Evolutionary conservation across 2,329 filamentous ascomycete genomes (phyloP), one percentile per base, ranked within the genome.

Genomic region (Endothia cerciana): DNA sequence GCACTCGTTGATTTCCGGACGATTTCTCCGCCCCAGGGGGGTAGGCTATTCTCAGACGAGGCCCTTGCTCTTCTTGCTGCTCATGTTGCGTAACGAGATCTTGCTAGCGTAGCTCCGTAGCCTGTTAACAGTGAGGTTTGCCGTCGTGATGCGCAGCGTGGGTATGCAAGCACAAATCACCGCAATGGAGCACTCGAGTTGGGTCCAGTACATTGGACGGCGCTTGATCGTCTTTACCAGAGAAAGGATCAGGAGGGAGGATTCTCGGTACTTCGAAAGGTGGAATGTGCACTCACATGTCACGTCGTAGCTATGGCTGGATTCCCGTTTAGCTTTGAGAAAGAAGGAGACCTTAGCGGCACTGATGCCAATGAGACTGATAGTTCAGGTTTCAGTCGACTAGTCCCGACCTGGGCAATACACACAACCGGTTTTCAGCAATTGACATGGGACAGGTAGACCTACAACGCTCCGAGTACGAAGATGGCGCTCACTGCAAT

Each of bases 141-240:
- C 25, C 17, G 19, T 17, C 13, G 41, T 60, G 58, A 60, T 45
- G 22, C 58, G 17, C 19, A 60, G 43, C 28, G 58, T 49, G 40
- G 58, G 58, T 36, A 51, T 22, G 43, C 41, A 51, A 10, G 30
- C 58, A 28, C 58, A 28, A 22, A 60, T 60, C 69, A 74, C 56
- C 33, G 51, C 51, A 25, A 55, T 33, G 28, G 51, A 22, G 25
- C 51, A 55, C 25, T 55, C 51, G 28, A 55, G 51, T 25, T 55
- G 51, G 51, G 51, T 55, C 51, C 51, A 55, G 51, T 55, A 55
- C 6, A 55, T 22, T n/a, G 25, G 51, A 30, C 51, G 51, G 51
- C 28, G 51, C 51, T 55, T 55, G 51, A 17, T 55, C 51, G 51
- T 55, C 51, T 55, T 30, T 19, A 33, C 22, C 22, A 17, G 28